phyloP scores from a whole-genome alignment of 1,284 basidiomycete species.

The Ustilago xerochloae region DNA sequence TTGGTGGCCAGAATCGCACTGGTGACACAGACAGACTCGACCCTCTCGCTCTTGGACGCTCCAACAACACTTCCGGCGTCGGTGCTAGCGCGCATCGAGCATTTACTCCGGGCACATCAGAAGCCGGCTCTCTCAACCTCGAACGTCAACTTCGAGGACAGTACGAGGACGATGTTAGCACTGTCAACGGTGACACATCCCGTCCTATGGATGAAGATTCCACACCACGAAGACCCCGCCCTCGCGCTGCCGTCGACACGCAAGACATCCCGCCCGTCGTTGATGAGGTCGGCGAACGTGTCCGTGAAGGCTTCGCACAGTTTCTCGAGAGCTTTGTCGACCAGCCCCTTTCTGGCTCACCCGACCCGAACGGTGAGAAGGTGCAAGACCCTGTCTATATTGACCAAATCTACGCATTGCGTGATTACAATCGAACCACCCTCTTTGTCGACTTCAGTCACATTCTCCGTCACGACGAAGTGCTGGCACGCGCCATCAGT shows the following conservation, averaged over 20 bases:
- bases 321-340: conserved; percentile 92
- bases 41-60: conserved; percentile 40
- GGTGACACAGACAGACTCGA: conserved; percentile 35
- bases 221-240: conserved; percentile 42
- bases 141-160: conserved; percentile 38
- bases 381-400: conserved; percentile 76
- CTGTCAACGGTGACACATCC: conserved; percentile 30
- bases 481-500: conserved; percentile 90
- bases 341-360: conserved; percentile 72
- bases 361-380: conserved; percentile 70
- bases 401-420: conserved; percentile 91
- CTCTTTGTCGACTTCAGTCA: conserved; percentile 96
- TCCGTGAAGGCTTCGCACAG: conserved; percentile 86
- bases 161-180: conserved; percentile 41
- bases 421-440: conserved; percentile 90
- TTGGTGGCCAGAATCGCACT: conserved; percentile 31
- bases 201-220: conserved; percentile 45
- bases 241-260: conserved; percentile 51
- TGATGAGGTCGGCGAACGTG: conserved; percentile 91
- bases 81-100: conserved; percentile 31
- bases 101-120: conserved; percentile 42
- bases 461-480: conserved; percentile 86
- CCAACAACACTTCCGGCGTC: conserved; percentile 30
- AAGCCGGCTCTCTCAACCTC: conserved; percentile 42
- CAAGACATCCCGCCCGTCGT: conserved; percentile 82